Evolutionary conservation across 169 alveolate species (phyloP).

Genomic region (Eimeria brunetti): DNA sequence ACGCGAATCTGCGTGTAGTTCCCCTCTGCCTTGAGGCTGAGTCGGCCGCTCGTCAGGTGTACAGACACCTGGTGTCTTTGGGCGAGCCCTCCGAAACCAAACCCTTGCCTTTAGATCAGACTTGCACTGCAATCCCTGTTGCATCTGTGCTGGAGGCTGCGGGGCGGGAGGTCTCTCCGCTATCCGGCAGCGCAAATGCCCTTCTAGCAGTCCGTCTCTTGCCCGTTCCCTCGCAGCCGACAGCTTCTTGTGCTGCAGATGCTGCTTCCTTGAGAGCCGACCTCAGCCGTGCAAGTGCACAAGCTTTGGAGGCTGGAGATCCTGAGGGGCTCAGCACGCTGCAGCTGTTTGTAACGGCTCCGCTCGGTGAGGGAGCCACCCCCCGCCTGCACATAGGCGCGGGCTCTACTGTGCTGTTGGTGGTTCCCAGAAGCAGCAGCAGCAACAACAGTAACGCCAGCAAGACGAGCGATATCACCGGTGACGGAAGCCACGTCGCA

Average conservation of each 20-base stretch:
- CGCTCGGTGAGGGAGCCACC: background rate
- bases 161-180: conserved; percentile 3
- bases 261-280: background rate
- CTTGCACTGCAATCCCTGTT: conserved; percentile 25
- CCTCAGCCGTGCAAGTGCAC: background rate
- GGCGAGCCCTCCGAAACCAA: background rate
- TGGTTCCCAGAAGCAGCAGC: conserved; percentile 13
- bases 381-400: conserved; percentile 44
- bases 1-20: background rate
- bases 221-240: background rate
- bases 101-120: background rate
- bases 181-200: conserved; percentile 26
- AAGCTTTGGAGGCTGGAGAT: background rate
- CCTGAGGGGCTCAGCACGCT: conserved; percentile 12
- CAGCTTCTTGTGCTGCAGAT: background rate
- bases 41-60: conserved; percentile 36
- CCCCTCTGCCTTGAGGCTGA: conserved; percentile 42
- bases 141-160: conserved; percentile 40
- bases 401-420: conserved; percentile 20
- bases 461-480: background rate
- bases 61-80: conserved; percentile 24
- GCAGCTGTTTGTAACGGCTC: conserved; percentile 24
- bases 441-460: background rate
- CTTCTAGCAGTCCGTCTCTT: background rate
- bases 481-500: background rate